Percentiles rank a stretch among this genome's conserved stretches.
Evolutionary conservation across 73 alveolate genomes (phyloP).

Genomic region (Paramecium sexaurelia): DNA sequence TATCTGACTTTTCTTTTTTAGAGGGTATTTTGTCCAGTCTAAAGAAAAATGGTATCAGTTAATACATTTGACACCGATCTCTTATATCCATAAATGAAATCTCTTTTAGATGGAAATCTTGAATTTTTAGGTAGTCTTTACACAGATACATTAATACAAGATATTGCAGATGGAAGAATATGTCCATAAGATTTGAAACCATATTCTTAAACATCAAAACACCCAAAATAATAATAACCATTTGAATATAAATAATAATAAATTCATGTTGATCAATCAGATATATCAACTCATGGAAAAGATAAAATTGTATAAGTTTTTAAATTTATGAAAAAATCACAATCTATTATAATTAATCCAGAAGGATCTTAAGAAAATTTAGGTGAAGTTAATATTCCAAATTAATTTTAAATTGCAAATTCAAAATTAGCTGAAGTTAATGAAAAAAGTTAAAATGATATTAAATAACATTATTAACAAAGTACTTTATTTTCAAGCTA

Average conservation of each 20-base stretch:
- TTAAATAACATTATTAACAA: neutral
- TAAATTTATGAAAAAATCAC: slow-evolving; percentile 2
- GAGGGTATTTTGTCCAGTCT: slow-evolving; percentile 92
- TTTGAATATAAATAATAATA: neutral
- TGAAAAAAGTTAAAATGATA: neutral
- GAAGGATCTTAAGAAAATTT: neutral
- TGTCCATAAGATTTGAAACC: slow-evolving; percentile 39
- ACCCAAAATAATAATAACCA: neutral
- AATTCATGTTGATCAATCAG: neutral
- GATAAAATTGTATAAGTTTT: neutral
- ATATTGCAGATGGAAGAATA: slow-evolving; percentile 38
- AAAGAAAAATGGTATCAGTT: slow-evolving; percentile 77
- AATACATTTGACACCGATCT: slow-evolving; percentile 63
- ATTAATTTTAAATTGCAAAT: neutral
- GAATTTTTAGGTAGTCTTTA: slow-evolving; percentile 1
- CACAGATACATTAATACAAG: neutral
- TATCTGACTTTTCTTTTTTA: slow-evolving; percentile 91
- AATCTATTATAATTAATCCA: neutral
- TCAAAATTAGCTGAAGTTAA: neutral
- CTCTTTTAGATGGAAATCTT: neutral
- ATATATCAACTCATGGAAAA: neutral
- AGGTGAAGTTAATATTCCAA: neutral
- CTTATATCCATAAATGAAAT: neutral
- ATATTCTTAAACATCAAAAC: neutral
- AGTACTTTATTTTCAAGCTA: neutral